Evolutionary conservation across 805 yeast genomes (phyloP).

Genomic region (Yarrowia hollandica): DNA sequence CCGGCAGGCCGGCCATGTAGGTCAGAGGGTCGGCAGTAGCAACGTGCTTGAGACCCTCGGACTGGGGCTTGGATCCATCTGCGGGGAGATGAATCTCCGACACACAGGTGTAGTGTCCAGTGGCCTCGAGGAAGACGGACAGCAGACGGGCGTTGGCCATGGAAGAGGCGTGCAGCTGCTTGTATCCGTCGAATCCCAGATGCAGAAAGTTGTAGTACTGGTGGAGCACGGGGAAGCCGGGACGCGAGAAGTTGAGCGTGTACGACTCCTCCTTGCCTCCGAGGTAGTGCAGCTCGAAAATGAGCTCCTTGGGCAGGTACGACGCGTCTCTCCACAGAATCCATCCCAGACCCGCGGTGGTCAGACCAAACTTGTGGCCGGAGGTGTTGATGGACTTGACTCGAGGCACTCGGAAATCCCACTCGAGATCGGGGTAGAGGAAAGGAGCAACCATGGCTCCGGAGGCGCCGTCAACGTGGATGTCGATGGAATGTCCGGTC

Average conservation of each 20-base stretch:
- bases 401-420: constrained; percentile 81
- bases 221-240: constrained; percentile 86
- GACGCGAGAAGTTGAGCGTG: constrained; percentile 84
- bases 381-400: constrained; percentile 85
- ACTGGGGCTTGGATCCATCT: constrained; percentile 27
- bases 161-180: constrained; percentile 59
- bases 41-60: constrained; percentile 31
- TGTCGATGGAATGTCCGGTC: constrained; percentile 68
- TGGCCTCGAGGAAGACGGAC: constrained; percentile 59
- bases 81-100: constrained; percentile 71
- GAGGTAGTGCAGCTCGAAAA: constrained; percentile 76
- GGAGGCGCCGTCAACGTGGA: constrained; percentile 92
- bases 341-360: constrained; percentile 93
- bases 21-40: constrained; percentile 37
- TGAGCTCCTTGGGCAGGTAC: constrained; percentile 66
- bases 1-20: constrained; percentile 80
- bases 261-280: constrained; percentile 89
- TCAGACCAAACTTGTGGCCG: constrained; percentile 90
- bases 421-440: constrained; percentile 66
- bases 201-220: constrained; percentile 80
- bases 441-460: constrained; percentile 92
- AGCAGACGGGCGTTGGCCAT: constrained; percentile 71
- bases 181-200: constrained; percentile 72
- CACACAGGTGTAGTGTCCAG: constrained; percentile 67
- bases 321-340: constrained; percentile 71